Base-by-base conservation (phyloP, 208 protist genomes). In the Giardia duodenalis region DNA sequence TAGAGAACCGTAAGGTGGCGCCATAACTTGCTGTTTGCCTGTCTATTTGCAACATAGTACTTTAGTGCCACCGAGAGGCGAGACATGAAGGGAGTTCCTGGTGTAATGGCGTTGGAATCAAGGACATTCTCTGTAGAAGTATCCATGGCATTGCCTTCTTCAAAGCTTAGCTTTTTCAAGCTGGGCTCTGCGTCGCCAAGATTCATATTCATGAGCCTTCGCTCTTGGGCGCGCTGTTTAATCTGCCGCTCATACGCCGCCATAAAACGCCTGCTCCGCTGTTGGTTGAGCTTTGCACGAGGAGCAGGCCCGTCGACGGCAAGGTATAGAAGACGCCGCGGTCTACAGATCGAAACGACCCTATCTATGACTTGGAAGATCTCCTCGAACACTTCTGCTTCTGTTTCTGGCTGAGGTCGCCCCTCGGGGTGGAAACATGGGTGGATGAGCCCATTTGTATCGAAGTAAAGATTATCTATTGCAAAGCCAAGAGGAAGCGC, bases 391-490 rank as follows among this genome's bases (percentile, higher is more conserved):
- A 99, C 97, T 94, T 98, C 96, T 93, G 96, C 95, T 93, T 97
- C 96, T 22, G 92, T 96, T 88, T 96, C 93, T 0, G 96, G 96
- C 91, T 96, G 94, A 57, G 95, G 94, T 47, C 96, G 92, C 2
- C 96, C 96, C 43, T 98, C 97, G 91, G 98, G 97, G 95, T 99
- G 99, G 87, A 97, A 98, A 92, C 98, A 99, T 0, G 97, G 98
- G 94, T 99, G 99, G 92, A 99, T 98, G 47, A 99, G 98, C 87
- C 98, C 98, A 93, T 99, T 99, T 98, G 99, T 99, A 94, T 99
- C 99, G 2, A 99, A 94, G 95, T 99, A 99, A 0, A 99, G 95
- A 95, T 99, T 99, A 95, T 99, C 99, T 91, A 98, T 47, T 43
- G 10, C 42, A 76, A 76, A 76, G 57, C 57, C 57, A 10, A 76